Conservation (phyloP, 768 basidiomycete species). For the Mycena vulgaris region DNA sequence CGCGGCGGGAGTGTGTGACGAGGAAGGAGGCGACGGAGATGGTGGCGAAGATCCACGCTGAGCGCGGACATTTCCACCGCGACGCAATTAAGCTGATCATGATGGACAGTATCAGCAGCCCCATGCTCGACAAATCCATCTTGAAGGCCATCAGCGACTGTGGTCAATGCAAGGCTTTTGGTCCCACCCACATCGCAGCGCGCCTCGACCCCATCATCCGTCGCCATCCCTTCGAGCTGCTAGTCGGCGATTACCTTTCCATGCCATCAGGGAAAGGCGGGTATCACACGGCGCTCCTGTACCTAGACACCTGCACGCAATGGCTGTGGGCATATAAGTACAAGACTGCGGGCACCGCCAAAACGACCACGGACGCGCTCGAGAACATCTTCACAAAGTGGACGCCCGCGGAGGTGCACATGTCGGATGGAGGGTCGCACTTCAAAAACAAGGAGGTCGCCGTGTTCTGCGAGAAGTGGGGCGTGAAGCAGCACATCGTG, state of each 20-base stretch:
- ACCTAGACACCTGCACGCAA: conserved; percentile 32
- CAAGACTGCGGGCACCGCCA: too few species aligned
- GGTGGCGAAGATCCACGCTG: too few species aligned
- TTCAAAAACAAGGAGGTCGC: background rate
- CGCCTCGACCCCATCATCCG: conserved; percentile 39
- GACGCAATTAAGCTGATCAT: too few species aligned
- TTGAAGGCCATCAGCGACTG: too few species aligned
- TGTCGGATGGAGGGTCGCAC: background rate
- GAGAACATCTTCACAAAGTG: too few species aligned
- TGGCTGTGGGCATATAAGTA: conserved; percentile 42
- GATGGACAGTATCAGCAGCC: too few species aligned
- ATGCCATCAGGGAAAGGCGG: conserved; percentile 42
- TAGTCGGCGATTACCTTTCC: conserved; percentile 48
- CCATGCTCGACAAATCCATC: too few species aligned
- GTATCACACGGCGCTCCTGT: conserved; percentile 30
- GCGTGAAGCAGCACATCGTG: conserved; percentile 25
- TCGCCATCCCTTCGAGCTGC: background rate
- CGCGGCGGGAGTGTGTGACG: too few species aligned
- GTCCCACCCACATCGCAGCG: background rate
- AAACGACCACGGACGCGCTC: background rate
- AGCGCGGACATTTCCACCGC: too few species aligned
- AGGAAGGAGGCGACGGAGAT: background rate
- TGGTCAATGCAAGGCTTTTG: background rate
- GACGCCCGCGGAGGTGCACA: background rate
- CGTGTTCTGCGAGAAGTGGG: conserved; percentile 29